Evolutionary conservation across 2,329 filamentous ascomycete genomes (phyloP).

Genomic region (Proliferodiscus dingleyae): DNA sequence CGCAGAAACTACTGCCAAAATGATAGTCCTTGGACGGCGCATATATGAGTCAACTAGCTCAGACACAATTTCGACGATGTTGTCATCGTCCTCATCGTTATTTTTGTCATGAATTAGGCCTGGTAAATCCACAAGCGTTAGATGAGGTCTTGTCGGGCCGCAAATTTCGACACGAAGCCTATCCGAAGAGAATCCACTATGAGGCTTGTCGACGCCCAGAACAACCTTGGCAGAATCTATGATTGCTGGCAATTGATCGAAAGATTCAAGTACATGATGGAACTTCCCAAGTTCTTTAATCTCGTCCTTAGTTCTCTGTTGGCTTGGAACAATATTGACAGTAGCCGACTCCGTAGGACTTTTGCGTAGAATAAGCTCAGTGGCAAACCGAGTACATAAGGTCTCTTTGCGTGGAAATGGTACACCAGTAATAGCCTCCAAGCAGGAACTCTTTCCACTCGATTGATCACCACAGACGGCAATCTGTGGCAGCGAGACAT

Average conservation of each 20-base stretch:
- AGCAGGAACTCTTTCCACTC: slow-evolving; percentile 32
- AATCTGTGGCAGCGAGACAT: slow-evolving; percentile 27
- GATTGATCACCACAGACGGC: slow-evolving; percentile 22
- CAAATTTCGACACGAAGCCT: slow-evolving; percentile 13
- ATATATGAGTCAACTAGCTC: slow-evolving; percentile 47
- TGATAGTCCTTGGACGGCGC: slow-evolving; percentile 43
- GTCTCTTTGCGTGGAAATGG: slow-evolving; percentile 35
- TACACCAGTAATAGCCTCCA: slow-evolving; percentile 33
- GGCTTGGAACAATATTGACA: slow-evolving; percentile 14
- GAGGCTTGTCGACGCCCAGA: slow-evolving; percentile 4
- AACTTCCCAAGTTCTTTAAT: slow-evolving; percentile 8
- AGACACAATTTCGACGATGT: slow-evolving; percentile 39
- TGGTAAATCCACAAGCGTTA: slow-evolving; percentile 56
- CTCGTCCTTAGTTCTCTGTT: slow-evolving; percentile 10
- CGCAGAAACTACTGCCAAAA: slow-evolving; percentile 32
- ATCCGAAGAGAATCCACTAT: slow-evolving; percentile 22
- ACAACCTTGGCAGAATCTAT: slow-evolving; percentile 16
- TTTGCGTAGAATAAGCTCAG: slow-evolving; percentile 31
- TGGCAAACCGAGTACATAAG: slow-evolving; percentile 40
- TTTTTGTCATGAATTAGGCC: slow-evolving; percentile 47
- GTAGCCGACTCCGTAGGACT: background rate
- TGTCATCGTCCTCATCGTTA: slow-evolving; percentile 39
- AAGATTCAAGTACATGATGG: slow-evolving; percentile 9
- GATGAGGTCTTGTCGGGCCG: slow-evolving; percentile 37
- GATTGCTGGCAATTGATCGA: slow-evolving; percentile 11